Evolutionary conservation across 2,329 filamentous ascomycete species (phyloP).

Genomic region (Neurospora sp.): DNA sequence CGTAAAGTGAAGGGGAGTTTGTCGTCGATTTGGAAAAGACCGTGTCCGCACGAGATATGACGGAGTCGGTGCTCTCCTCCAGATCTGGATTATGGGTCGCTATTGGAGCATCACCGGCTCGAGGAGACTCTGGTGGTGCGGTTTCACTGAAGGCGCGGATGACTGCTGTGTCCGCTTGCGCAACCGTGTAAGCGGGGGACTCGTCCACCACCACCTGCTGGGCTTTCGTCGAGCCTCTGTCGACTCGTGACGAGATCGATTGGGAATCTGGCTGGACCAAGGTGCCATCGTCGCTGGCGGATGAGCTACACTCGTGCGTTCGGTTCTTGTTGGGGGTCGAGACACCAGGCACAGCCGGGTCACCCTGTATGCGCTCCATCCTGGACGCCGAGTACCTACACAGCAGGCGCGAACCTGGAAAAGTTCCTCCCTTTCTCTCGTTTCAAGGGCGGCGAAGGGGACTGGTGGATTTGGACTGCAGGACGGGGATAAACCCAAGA

Average conservation of each 20-base stretch:
- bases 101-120: neutral
- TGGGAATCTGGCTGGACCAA: neutral
- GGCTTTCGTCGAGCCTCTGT: neutral
- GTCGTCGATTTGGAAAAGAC: neutral
- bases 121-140: neutral
- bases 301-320: neutral
- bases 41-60: neutral
- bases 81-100: neutral
- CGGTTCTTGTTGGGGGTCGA: neutral
- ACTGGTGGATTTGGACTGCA: neutral
- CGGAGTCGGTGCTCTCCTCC: neutral
- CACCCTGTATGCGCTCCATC: neutral
- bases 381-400: neutral
- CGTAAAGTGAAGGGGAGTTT: neutral
- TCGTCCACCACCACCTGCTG: neutral
- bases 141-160: neutral
- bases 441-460: neutral
- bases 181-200: neutral
- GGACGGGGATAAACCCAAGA: neutral
- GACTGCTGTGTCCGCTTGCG: neutral
- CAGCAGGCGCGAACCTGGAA: neutral
- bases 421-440: neutral
- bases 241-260: neutral
- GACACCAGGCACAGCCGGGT: neutral
- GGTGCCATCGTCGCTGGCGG: neutral